A percentile compares a stretch with the other conserved stretches of the same genome.
phyloP scores from a whole-genome alignment of 495 filamentous ascomycete genomes.

The Xylaria curta region DNA sequence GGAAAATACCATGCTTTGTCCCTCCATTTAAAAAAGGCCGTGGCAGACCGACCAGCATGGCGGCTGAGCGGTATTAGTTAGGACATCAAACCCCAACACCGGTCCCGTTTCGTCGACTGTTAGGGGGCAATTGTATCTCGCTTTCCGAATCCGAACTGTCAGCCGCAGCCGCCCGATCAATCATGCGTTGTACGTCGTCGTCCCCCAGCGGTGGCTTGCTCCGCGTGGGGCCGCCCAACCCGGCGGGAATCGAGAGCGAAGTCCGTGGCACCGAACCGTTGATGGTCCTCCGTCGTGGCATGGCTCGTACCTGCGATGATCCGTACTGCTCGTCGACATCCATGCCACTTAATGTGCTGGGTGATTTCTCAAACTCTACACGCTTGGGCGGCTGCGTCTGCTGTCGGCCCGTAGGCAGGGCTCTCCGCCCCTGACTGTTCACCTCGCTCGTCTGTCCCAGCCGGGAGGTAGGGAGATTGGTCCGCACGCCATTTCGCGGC shows the following conservation, averaged over 20 bases:
- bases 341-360: constrained; percentile 43
- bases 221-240: constrained; percentile 43
- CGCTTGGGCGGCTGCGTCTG: constrained; percentile 48
- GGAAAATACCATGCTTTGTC: not conserved
- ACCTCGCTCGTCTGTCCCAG: constrained; percentile 31
- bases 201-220: constrained; percentile 46
- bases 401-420: constrained; percentile 51
- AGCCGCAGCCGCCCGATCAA: constrained; percentile 49
- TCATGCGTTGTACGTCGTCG: constrained; percentile 56
- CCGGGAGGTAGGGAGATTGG: constrained; percentile 48
- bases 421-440: constrained; percentile 47
- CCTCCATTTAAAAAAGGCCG: not conserved
- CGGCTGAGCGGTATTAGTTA: not conserved
- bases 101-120: constrained; percentile 35
- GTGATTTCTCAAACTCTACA: constrained; percentile 55
- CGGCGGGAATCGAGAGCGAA: constrained; percentile 49
- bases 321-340: constrained; percentile 52
- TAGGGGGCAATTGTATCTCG: constrained; percentile 52
- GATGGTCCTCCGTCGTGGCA: constrained; percentile 45
- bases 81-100: constrained; percentile 33
- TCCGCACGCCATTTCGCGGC: constrained; percentile 36
- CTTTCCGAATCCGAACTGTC: constrained; percentile 57
- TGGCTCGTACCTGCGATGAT: constrained; percentile 45
- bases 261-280: constrained; percentile 41
- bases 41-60: not conserved